Base-by-base conservation (phyloP, 2,329 filamentous ascomycete genomes). In the Waltergamsia citrina region DNA sequence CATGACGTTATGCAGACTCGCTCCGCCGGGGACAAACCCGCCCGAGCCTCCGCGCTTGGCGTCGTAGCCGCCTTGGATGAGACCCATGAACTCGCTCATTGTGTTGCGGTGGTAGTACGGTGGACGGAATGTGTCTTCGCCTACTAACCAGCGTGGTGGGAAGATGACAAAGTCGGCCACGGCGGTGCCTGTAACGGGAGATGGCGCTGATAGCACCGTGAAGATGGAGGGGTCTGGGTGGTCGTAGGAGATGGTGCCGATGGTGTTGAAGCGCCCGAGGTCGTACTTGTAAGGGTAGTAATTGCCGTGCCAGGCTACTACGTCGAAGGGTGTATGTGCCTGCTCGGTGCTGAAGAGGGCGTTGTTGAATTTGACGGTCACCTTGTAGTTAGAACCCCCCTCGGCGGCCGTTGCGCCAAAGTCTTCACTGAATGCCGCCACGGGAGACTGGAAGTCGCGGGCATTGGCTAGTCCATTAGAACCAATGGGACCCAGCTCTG, bases 251-350 rank as follows among this genome's bases (percentile, higher is more conserved):
- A 84, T 75, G 39, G 68, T 77, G 22, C 83, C 83, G 22, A 88
- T 78, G 28, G 74, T 75, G 53, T 78, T 82, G 65, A 86, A 88
- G 16, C 81, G 75, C 12, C 79, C 81, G 1, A 90, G 67, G 48
- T 88, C 83, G 58, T 88, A 90, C 56, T 88, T 90, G 65, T 78
- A 86, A 0, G 84, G 84, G 41, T 81, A 80, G 60, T 84, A 87
- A 44, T 76, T 83, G 28, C 84, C 84, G 50, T 88, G 83, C 82
- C 83, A 88, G 5, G 78, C 81, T 3, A 86, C 83, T 0, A 88
- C 74, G 50, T 90, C 82, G 45, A 87, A 90, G 0, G 83, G 83
- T 0, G 77, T 80, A 53, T 87, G 83, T 8, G 65, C 57, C 57
- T 87, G 83, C 28, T 50, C 61, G 9, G 78, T 75, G 15, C 60